Evolutionary conservation across 1,284 basidiomycete species (phyloP), one percentile per base, ranked within the genome.

Genomic region (Ustilago nuda): DNA sequence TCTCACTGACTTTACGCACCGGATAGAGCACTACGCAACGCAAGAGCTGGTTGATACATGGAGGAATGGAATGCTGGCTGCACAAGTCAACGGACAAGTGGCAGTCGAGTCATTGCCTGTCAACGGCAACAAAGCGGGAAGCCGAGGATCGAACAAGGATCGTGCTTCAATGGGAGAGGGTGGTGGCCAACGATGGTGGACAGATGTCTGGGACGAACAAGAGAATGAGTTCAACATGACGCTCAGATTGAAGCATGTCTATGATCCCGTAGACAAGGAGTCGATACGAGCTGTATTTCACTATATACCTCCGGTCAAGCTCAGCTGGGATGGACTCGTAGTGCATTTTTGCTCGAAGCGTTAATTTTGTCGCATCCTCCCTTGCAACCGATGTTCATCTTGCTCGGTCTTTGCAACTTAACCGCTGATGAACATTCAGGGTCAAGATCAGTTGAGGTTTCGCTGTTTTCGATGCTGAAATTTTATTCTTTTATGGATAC

Each of bases 1-100:
- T 6, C 61, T 84, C 12, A 83, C 82, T 17, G 83, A 84, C 66
- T 71, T 84, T 12, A 80, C 82, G 8, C 83, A 84, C 56, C 69
- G 70, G 23, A 56, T 82, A 39, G 82, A 84, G 59, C 82, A 84
- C 46, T 36, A 65, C 27, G 53, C 60, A 30, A 79, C 76, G 12
- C 79, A 81, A 51, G 27, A 54, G 12, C 58, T 79, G 2, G 66
- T 80, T 23, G 61, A 71, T 39, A 43, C 33, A 11, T 76, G 73
- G 72, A 60, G 69, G 13, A 13, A 51, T 7, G 79, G 69, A 2
- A 66, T 81, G 63, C 50, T 72, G 41, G 65, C 69, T 11, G 64
- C 60, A 9, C 66, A 70, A 30, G 45, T 68, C 8, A 63, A 55
- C 13, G 36, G n/a, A 13, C 23, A 52, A 12, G 12, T 41, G 23